Percentiles rank a stretch among this genome's conserved stretches.
Conservation (phyloP, 192 early-diverging fungal genomes). For the Glomus cerebriforme region DNA sequence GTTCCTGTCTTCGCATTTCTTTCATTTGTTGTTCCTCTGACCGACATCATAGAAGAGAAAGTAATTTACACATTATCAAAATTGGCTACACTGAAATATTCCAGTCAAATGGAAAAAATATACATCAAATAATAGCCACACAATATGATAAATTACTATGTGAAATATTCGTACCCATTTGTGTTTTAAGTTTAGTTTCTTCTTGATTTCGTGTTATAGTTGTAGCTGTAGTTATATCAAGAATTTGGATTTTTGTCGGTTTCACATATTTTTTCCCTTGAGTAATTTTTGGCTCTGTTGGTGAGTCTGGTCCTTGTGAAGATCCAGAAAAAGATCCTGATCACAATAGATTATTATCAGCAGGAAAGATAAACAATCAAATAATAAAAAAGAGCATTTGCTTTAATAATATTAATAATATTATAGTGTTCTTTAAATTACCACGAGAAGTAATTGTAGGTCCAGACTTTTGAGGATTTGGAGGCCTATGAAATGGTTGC, state of each 20-base stretch:
- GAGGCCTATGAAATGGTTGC: neutral
- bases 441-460: neutral
- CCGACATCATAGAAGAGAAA: conserved; percentile 20
- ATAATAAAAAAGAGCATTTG: neutral
- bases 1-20: conserved; percentile 20
- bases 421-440: neutral
- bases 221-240: conserved; percentile 23
- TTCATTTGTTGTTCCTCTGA: conserved; percentile 27
- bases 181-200: conserved; percentile 23
- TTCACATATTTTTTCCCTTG: conserved; percentile 29
- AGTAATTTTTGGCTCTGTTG: conserved; percentile 22
- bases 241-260: conserved; percentile 30
- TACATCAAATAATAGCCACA: conserved; percentile 10
- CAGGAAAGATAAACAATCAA: neutral
- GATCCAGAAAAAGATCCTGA: neutral
- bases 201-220: conserved; percentile 28
- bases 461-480: neutral
- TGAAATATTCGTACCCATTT: conserved; percentile 20
- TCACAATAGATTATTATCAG: too few relatives aligned
- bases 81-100: conserved; percentile 18
- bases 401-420: too few relatives aligned
- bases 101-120: conserved; percentile 16
- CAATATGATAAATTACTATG: conserved; percentile 1
- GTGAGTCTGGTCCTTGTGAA: neutral
- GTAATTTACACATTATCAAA: conserved; percentile 19